These are phyloP conservation scores for Leccinum ochraceum DNA, from an alignment of 768 basidiomycete species.

Conservation along the genomic window DNA sequence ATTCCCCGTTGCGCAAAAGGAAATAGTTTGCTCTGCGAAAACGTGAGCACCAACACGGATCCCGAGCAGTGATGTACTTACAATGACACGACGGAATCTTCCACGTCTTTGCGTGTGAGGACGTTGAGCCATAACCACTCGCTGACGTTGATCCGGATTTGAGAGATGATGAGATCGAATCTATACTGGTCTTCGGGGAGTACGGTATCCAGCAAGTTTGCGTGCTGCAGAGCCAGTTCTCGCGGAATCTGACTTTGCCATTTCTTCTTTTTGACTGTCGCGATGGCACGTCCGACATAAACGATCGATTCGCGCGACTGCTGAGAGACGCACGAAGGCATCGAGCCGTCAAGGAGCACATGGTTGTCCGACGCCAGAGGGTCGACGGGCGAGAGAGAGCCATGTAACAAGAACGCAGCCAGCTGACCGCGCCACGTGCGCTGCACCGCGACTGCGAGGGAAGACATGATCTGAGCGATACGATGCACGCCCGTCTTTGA, in stretches of 20 bases:
- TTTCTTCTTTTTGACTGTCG: conserved; percentile 76
- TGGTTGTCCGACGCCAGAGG: conserved; percentile 67
- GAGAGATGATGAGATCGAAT: conserved; percentile 72
- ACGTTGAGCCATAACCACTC: conserved; percentile 96
- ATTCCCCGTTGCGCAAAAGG: conserved; percentile 86
- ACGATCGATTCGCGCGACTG: conserved; percentile 79
- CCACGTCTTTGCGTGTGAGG: conserved; percentile 78
- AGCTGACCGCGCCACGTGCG: conserved; percentile 83
- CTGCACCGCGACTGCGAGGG: conserved; percentile 71
- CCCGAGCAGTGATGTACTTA: conserved; percentile 39
- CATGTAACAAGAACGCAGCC: conserved; percentile 80
- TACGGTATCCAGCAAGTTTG: conserved; percentile 61
- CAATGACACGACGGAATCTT: conserved; percentile 84
- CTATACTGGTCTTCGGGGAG: conserved; percentile 74
- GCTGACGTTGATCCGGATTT: conserved; percentile 78
- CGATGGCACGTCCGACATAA: conserved; percentile 86
- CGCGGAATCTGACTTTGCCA: conserved; percentile 79
- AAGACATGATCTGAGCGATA: conserved; percentile 68
- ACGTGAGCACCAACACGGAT: conserved; percentile 6
- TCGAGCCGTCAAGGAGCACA: conserved; percentile 58
- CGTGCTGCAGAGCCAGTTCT: conserved; percentile 63
- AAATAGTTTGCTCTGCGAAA: conserved; percentile 78
- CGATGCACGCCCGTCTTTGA: conserved; percentile 79
- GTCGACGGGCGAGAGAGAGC: conserved; percentile 60
- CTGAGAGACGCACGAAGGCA: conserved; percentile 73